A percentile compares a stretch with the other conserved stretches of the same genome.
phyloP scores from a whole-genome alignment of 106 monocot species.

The Dendrobium huoshanense region DNA sequence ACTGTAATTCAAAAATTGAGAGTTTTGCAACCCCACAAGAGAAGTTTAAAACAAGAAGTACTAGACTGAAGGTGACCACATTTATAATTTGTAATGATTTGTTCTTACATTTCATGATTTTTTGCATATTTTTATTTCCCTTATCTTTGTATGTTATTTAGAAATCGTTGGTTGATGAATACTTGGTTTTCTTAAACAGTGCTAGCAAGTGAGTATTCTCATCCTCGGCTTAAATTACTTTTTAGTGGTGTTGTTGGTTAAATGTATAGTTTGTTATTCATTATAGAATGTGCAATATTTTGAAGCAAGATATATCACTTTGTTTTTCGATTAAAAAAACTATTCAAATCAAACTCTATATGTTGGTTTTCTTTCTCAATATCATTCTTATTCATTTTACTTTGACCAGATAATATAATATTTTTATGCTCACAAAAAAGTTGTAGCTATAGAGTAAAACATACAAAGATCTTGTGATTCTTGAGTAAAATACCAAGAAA shows the following conservation, averaged over 20 bases:
- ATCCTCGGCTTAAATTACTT: background rate
- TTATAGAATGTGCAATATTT: background rate
- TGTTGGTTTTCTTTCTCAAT: background rate
- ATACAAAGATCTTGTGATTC: no score
- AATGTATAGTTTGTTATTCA: background rate
- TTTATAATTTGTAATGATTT: no score
- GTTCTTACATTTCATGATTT: no score
- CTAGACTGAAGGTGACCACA: conserved; percentile 37
- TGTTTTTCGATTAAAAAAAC: background rate
- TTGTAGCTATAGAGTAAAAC: no score
- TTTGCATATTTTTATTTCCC: background rate
- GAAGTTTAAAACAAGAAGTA: conserved; percentile 27
- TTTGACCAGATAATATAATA: background rate
- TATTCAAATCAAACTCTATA: background rate
- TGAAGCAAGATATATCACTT: background rate
- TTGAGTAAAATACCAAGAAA: no score
- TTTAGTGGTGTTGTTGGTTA: background rate
- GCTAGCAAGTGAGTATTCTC: conserved; percentile 28
- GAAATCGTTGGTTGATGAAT: conserved; percentile 45
- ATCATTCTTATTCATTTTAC: background rate
- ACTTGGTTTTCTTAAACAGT: conserved; percentile 14
- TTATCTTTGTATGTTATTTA: conserved; percentile 8
- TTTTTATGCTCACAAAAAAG: background rate
- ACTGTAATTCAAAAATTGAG: background rate
- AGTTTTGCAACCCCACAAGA: conserved; percentile 20